Base-by-base conservation (phyloP, 2,329 filamentous ascomycete genomes). In the Penicillium aurantiogriseum region DNA sequence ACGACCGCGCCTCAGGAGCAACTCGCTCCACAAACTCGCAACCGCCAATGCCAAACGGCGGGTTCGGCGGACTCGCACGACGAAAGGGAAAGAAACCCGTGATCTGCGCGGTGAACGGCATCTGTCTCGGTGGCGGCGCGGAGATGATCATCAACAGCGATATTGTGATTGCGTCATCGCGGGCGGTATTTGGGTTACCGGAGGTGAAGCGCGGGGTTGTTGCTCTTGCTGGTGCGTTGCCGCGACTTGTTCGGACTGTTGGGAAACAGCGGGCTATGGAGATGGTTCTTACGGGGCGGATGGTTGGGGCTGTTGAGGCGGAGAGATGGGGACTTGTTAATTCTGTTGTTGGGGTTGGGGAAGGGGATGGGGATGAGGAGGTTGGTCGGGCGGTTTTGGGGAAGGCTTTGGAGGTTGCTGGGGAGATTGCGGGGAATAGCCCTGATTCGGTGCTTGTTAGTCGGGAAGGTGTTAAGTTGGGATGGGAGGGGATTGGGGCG, bases 381-480 rank as follows among this genome's bases (percentile, higher is more conserved):
- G 49, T 64, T 21, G 47, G 40, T 25, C 45, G 49, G 47, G 67
- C 51, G 54, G 63, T 72, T 51, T 67, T 74, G 43, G 54, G 54
- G 35, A 62, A 68, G 66, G 88, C 88, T 31, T 63, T 92, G 38
- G 74, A 76, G 58, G 79, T 88, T 71, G 90, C 89, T 15, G 74
- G 70, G 40, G 75, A 80, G 69, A 82, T 92, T 65, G 84, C 84
- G 19, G 81, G 69, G 58, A 88, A 89, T 72, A 90, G 87, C 64
- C 90, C 90, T 2, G 90, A 94, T 73, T 81, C 87, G 25, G 83
- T 93, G 33, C 85, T 92, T 66, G 87, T 91, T n/a, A 87, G 80
- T 58, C 80, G 89, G 23, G 86, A 87, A 69, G 90, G 89, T 0
- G 68, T 94, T 50, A 84, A 88, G 72, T 74, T 89, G 62, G 89